Evolutionary conservation across 2,329 filamentous ascomycete species (phyloP).

Genomic region (Dothideomycetes sp.): DNA sequence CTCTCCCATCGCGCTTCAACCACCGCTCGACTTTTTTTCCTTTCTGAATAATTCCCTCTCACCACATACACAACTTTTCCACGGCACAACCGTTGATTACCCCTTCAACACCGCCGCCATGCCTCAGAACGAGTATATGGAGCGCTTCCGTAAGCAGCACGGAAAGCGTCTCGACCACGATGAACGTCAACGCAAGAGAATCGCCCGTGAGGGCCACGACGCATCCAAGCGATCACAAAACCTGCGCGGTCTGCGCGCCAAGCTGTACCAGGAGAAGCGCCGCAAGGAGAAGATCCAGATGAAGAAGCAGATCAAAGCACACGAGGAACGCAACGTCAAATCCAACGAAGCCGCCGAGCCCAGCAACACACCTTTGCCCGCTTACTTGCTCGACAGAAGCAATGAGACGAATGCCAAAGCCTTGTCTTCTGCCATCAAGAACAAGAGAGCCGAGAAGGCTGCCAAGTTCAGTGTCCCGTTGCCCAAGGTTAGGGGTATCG

Average conservation of each 20-base stretch:
- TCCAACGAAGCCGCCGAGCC: slow-evolving; percentile 69
- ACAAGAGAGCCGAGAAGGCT: slow-evolving; percentile 87
- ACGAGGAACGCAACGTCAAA: slow-evolving; percentile 96
- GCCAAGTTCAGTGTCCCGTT: slow-evolving; percentile 87
- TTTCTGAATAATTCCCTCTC: no score
- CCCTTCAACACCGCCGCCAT: slow-evolving; percentile 30
- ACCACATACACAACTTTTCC: no score
- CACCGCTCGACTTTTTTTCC: no score
- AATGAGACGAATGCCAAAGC: slow-evolving; percentile 62
- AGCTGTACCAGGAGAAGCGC: slow-evolving; percentile 86
- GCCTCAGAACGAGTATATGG: slow-evolving; percentile 74
- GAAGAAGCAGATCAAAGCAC: slow-evolving; percentile 86
- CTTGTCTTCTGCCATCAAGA: slow-evolving; percentile 80
- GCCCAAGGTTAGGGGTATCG: slow-evolving; percentile 88
- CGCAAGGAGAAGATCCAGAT: slow-evolving; percentile 98
- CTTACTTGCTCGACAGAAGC: slow-evolving; percentile 85
- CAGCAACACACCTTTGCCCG: slow-evolving; percentile 70
- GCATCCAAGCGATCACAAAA: slow-evolving; percentile 86
- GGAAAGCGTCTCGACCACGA: slow-evolving; percentile 64
- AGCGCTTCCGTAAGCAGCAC: slow-evolving; percentile 61
- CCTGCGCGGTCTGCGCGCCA: slow-evolving; percentile 80
- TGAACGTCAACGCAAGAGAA: slow-evolving; percentile 77
- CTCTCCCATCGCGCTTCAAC: no score
- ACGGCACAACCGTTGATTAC: no score
- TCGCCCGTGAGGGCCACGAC: slow-evolving; percentile 82